Evolutionary conservation across 208 protist species (phyloP), one percentile per base, ranked within the genome.

Genomic region (Acanthamoeba castellanii): DNA sequence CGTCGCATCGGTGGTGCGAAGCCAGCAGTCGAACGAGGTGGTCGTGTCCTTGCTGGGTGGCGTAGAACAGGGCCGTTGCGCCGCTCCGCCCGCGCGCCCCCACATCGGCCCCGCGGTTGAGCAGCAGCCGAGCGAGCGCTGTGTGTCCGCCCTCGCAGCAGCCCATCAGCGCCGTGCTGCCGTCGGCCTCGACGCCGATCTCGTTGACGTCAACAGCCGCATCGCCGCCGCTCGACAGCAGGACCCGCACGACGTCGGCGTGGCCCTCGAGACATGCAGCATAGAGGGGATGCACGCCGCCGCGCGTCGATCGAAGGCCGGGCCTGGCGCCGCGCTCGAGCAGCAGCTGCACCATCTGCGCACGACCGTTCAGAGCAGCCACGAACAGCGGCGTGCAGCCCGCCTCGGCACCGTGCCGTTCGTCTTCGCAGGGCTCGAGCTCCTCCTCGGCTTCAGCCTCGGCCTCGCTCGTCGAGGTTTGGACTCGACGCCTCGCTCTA

Each of bases 381-480:
- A 81, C 37, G 72, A 81, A 81, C 32, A 81, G 32, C 8, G 72
- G 72, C 72, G 72, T 42, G 37, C 72, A 81, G 30, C 72, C 72
- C 18, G 32, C 72, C n/a, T 32, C 25, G 11, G 18, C 30, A 50
- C 8, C 61, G 25, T 68, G 61, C 0, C 11, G 13, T 0, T 6
- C 57, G 57, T 64, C 57, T 4, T 64, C 45, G 57, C 1, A 74
- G 66, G 25, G 25, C 66, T 72, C 66, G 66, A 27, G 66, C 14
- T 34, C 66, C 13, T 13, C 32, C 25, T 34, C 25, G 32, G 66
- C 14, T 74, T 70, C 45, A 11, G 45, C 45, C 45, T 47, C 45
- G 45, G 45, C 45, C 45, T 47, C 45, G 7, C 45, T 47, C 8
- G 45, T 47, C 5, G 45, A 47, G 45, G 45, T 47, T 11, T 47